A percentile compares a stretch with the other conserved stretches of the same genome.
These are phyloP conservation scores for Agarophyton chilense DNA, from an alignment of 23 red algal genomes.

Conservation along the genomic window DNA sequence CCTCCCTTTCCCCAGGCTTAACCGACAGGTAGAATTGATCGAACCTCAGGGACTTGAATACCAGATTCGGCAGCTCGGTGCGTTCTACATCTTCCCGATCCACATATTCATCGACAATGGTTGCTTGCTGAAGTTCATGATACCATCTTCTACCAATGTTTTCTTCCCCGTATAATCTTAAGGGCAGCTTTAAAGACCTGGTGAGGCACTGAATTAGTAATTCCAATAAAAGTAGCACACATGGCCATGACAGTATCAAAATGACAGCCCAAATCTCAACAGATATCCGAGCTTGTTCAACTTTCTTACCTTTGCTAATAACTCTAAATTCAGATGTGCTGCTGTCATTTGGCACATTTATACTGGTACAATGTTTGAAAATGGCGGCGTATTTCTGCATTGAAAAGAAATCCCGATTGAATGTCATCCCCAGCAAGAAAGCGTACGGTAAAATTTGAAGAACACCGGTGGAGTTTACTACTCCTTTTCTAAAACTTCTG, in stretches of 20 bases:
- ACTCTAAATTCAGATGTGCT: not conserved
- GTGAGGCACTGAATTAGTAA: not conserved
- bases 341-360: not conserved
- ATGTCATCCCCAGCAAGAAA: not conserved
- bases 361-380: not conserved
- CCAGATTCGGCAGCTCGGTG: not conserved
- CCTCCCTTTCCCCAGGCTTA: not conserved
- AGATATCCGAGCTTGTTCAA: not conserved
- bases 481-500: not conserved
- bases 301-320: not conserved
- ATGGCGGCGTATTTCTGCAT: constrained; percentile 17
- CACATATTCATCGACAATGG: not conserved
- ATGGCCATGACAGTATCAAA: constrained; percentile 1
- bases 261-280: constrained; percentile 18
- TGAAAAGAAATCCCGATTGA: constrained; percentile 4
- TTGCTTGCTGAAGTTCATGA: not conserved
- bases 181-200: not conserved
- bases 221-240: not conserved
- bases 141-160: not conserved
- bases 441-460: not conserved
- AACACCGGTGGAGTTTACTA: not conserved
- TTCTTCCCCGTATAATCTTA: not conserved
- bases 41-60: not conserved
- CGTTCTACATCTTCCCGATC: not conserved
- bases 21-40: constrained; percentile 18